Conservation (phyloP, 176 grass and related monocot genomes). For the Zizania latifolia region DNA sequence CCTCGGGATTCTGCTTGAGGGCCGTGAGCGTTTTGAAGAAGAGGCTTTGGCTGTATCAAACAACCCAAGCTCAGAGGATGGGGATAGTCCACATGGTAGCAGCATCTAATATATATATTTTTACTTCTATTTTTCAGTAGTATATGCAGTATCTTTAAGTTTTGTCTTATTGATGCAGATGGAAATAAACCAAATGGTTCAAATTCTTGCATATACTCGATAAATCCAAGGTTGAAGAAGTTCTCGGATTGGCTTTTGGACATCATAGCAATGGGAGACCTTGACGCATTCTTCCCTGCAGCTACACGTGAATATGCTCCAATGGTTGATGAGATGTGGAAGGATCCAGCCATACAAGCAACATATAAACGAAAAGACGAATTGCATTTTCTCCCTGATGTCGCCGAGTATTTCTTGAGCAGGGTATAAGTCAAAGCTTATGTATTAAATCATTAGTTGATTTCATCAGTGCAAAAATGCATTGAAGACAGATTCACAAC, state of each 20-base stretch:
- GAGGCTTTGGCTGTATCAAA: constrained; percentile 53
- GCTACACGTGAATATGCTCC: constrained; percentile 92
- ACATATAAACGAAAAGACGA: constrained; percentile 91
- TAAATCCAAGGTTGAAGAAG: constrained; percentile 80
- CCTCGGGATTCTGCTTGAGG: constrained; percentile 85
- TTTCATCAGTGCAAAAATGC: neutral
- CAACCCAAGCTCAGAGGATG: constrained; percentile 29
- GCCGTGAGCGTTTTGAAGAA: constrained; percentile 93
- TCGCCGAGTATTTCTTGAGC: constrained; percentile 81
- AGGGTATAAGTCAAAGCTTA: constrained; percentile 43
- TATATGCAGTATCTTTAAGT: constrained; percentile 12
- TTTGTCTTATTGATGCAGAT: constrained; percentile 38
- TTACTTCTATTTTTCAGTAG: neutral
- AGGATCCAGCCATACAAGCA: constrained; percentile 83
- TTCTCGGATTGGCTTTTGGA: constrained; percentile 96
- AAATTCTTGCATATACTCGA: constrained; percentile 65
- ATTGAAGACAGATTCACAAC: neutral
- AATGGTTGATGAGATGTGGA: constrained; percentile 88
- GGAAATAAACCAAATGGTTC: constrained; percentile 28
- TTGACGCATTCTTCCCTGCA: constrained; percentile 93
- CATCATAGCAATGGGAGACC: constrained; percentile 89
- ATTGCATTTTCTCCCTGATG: constrained; percentile 86
- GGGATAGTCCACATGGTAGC: constrained; percentile 40
- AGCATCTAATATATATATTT: constrained; percentile 14
- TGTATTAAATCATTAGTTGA: neutral